These are phyloP conservation scores for Eimeria maxima DNA, from an alignment of 169 alveolate genomes.

Conservation along the genomic window DNA sequence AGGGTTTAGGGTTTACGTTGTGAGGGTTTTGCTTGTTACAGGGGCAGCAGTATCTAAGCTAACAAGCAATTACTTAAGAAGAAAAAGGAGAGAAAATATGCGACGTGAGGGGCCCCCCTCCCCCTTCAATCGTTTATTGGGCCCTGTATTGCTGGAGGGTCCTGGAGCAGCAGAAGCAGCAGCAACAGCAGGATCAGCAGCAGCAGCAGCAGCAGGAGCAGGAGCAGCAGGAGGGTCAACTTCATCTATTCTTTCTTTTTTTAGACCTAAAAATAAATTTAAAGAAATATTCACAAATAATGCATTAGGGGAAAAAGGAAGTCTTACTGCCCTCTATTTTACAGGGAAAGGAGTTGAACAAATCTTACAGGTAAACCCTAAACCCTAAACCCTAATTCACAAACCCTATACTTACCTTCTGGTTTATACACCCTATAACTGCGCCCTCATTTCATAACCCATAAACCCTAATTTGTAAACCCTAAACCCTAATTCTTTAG, in stretches of 20 bases:
- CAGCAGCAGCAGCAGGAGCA: neutral
- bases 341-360: conserved; percentile 70
- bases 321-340: conserved; percentile 74
- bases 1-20: too few relatives aligned
- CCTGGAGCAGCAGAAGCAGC: neutral
- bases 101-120: conserved; percentile 44
- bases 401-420: too few relatives aligned
- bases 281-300: conserved; percentile 37
- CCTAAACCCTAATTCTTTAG: too few relatives aligned
- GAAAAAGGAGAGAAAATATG: conserved; percentile 18
- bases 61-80: neutral
- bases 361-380: conserved; percentile 64
- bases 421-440: too few relatives aligned
- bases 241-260: too few relatives aligned
- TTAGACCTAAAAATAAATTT: too few relatives aligned
- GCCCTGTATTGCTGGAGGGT: conserved; percentile 52
- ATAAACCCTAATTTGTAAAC: too few relatives aligned
- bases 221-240: neutral
- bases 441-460: too few relatives aligned
- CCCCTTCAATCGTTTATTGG: conserved; percentile 61
- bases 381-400: too few relatives aligned
- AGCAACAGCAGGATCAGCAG: neutral
- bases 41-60: conserved; percentile 21
- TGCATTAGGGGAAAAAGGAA: conserved; percentile 43
- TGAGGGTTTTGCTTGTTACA: neutral